Conservation (phyloP, 805 yeast genomes). For the Teunomyces atbi region DNA sequence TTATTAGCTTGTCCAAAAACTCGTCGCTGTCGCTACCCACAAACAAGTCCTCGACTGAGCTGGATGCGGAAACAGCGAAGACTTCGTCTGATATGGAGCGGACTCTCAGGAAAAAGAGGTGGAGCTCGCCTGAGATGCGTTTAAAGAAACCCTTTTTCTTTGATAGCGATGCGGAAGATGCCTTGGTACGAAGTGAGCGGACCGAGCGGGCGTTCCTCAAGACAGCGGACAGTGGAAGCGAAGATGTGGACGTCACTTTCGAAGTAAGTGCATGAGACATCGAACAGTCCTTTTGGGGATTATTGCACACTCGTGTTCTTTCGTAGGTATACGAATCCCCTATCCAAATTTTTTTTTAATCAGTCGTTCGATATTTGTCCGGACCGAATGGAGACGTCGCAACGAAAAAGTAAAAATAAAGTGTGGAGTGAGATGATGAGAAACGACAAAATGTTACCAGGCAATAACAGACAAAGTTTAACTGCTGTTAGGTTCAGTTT, state of each 20-base stretch:
- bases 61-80: constrained; percentile 41
- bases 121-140: constrained; percentile 41
- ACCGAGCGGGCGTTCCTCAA: constrained; percentile 6
- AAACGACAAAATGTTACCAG: too few species aligned
- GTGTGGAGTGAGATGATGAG: background rate
- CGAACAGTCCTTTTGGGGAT: constrained; percentile 2
- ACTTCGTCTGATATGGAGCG: constrained; percentile 48
- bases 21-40: constrained; percentile 37
- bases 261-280: constrained; percentile 3
- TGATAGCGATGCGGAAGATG: constrained; percentile 4
- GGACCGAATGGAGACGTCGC: constrained; percentile 1
- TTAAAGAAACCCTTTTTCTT: constrained; percentile 31
- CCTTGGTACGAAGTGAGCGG: constrained; percentile 1
- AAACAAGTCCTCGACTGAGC: constrained; percentile 50
- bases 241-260: background rate
- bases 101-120: constrained; percentile 28
- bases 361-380: background rate
- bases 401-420: background rate
- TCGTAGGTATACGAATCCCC: background rate
- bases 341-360: background rate
- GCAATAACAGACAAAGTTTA: too few species aligned
- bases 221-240: background rate
- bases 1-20: constrained; percentile 20
- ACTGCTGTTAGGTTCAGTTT: too few species aligned
- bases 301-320: background rate